phyloP scores from a whole-genome alignment of 2,329 filamentous ascomycete species.

The Cladophialophora immunda region DNA sequence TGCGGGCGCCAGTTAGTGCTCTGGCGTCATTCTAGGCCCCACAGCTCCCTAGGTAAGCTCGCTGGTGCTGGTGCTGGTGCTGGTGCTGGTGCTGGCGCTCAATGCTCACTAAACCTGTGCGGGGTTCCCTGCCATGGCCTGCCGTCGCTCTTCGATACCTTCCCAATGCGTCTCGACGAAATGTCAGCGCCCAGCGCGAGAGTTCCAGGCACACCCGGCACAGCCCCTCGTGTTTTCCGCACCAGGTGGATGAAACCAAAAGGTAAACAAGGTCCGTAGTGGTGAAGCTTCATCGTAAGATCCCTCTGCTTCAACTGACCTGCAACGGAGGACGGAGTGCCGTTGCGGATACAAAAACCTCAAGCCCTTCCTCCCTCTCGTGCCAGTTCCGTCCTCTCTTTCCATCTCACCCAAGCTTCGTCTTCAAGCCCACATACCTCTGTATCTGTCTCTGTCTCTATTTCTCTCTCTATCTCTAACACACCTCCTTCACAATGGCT shows the following conservation, averaged over 20 bases:
- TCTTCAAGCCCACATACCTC: not conserved
- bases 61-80: too few species aligned
- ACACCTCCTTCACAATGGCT: conserved; percentile 70
- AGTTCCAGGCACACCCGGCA: conserved; percentile 2
- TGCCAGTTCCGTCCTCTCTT: not conserved
- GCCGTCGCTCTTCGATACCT: not conserved
- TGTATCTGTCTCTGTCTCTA: conserved; percentile 4
- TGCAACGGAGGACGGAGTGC: not conserved
- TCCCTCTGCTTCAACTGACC: not conserved
- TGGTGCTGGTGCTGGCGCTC: too few species aligned
- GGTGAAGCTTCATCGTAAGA: conserved; percentile 6
- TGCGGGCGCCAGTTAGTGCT: not conserved
- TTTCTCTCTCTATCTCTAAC: not conserved
- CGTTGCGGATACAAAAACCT: conserved; percentile 25
- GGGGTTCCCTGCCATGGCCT: not conserved
- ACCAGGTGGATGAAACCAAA: not conserved
- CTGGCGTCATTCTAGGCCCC: conserved; percentile 13
- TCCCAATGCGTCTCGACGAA: not conserved
- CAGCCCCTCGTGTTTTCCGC: not conserved
- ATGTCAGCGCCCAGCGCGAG: not conserved
- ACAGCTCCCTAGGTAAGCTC: too few species aligned
- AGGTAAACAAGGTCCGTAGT: conserved; percentile 3
- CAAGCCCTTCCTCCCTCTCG: not conserved
- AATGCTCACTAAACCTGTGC: not conserved
- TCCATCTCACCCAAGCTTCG: conserved; percentile 4